Conservation (phyloP, 2,329 filamentous ascomycete genomes). For the Talaromyces sp. region DNA sequence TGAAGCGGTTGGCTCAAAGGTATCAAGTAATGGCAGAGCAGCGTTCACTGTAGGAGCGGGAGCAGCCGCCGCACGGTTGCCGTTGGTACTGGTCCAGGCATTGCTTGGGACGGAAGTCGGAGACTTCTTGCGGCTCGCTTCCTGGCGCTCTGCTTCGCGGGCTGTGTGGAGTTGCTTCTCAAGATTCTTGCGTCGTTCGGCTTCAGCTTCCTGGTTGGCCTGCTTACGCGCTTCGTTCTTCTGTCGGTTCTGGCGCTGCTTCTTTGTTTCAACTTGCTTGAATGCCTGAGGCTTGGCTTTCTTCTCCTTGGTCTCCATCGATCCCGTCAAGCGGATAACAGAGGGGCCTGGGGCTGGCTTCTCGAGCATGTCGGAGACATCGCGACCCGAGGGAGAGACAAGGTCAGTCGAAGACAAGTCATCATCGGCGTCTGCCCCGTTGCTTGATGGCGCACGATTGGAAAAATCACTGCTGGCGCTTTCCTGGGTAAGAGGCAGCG, state of each 20-base stretch:
- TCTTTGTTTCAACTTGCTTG: constrained; percentile 79
- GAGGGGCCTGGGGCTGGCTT: constrained; percentile 64
- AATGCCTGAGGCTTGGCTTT: constrained; percentile 58
- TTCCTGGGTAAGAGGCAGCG: constrained; percentile 32
- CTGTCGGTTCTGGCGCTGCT: constrained; percentile 87
- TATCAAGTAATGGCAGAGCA: constrained; percentile 38
- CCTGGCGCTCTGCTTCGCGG: constrained; percentile 80
- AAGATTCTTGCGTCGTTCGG: constrained; percentile 68
- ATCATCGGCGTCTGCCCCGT: constrained; percentile 74
- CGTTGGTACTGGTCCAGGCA: constrained; percentile 49
- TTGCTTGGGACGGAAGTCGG: constrained; percentile 45
- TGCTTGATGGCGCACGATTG: constrained; percentile 65
- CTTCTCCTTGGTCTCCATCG: constrained; percentile 55
- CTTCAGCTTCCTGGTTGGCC: constrained; percentile 72
- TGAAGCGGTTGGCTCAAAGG: constrained; percentile 34
- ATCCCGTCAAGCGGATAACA: constrained; percentile 73
- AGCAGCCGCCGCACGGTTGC: constrained; percentile 22
- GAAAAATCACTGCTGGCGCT: constrained; percentile 49
- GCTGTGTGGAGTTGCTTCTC: constrained; percentile 82
- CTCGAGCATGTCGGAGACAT: constrained; percentile 91
- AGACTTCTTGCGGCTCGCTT: constrained; percentile 51
- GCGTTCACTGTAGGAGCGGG: constrained; percentile 22
- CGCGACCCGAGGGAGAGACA: constrained; percentile 57
- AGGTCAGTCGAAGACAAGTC: constrained; percentile 64
- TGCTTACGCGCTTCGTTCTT: constrained; percentile 80